phyloP scores from a whole-genome alignment of 2,329 filamentous ascomycete species.

The Penicillium sp. region DNA sequence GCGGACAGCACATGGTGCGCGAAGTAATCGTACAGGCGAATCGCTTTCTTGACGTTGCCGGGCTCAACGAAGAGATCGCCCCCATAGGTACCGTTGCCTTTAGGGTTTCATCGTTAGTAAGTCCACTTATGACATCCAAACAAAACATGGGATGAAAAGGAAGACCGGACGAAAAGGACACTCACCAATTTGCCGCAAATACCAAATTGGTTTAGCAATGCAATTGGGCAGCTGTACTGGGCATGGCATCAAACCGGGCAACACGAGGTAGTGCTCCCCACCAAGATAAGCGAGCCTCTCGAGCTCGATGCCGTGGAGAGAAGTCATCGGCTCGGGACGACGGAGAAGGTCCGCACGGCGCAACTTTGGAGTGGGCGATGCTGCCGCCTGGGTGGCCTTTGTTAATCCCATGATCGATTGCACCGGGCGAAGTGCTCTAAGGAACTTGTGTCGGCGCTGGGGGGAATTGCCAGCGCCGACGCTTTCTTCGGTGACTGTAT shows the following conservation, averaged over 20 bases:
- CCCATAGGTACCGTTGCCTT: slow-evolving; percentile 31
- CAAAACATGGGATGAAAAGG: background rate
- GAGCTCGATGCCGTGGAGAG: slow-evolving; percentile 45
- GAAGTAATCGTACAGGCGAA: slow-evolving; percentile 49
- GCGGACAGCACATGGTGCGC: slow-evolving; percentile 47
- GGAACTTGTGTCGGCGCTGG: slow-evolving; percentile 30
- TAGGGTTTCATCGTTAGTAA: slow-evolving; percentile 22
- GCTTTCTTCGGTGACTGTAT: slow-evolving; percentile 9
- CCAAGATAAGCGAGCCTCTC: slow-evolving; percentile 52
- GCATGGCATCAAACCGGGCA: slow-evolving; percentile 49
- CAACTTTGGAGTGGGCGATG: slow-evolving; percentile 30
- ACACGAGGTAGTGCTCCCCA: slow-evolving; percentile 47
- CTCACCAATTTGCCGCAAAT: slow-evolving; percentile 37
- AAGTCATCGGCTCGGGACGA: slow-evolving; percentile 39
- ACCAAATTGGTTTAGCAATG: slow-evolving; percentile 49
- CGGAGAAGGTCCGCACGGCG: slow-evolving; percentile 42
- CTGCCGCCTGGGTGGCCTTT: slow-evolving; percentile 22
- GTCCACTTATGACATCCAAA: slow-evolving; percentile 12
- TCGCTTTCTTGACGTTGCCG: slow-evolving; percentile 44
- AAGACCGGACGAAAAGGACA: background rate
- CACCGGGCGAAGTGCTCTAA: slow-evolving; percentile 43
- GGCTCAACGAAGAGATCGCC: slow-evolving; percentile 44
- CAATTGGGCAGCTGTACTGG: slow-evolving; percentile 50
- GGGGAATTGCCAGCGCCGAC: slow-evolving; percentile 13
- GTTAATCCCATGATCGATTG: slow-evolving; percentile 42